Evolutionary conservation across 345 rosid genomes (phyloP), one percentile per base, ranked within the genome.

Genomic region (Brassica cretica): DNA sequence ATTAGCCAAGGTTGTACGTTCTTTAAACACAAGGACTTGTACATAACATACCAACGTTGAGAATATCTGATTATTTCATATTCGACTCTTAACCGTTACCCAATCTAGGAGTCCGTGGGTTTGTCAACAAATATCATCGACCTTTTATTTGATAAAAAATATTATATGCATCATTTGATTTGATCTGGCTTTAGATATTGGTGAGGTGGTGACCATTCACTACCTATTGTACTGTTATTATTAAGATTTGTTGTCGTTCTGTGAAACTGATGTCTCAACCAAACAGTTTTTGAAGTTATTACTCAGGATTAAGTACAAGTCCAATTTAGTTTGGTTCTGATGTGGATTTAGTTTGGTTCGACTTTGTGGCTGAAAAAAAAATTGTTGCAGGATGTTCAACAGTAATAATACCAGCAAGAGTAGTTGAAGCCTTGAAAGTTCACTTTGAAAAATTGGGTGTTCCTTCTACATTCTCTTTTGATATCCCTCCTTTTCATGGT

Each of bases 351-450:
- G 71, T 27, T 66, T n/a, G 12, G 29, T 69, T 58, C 46, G 70
- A 64, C 55, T 71, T 27, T 46, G 49, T 70, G 12, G 35, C 32
- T 72, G 66, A 63, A 33, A 5, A 35, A 41, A 61, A 0, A 21
- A 62, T 70, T 69, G 75, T 76, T 51, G 71, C 82, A 93, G 98
- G 94, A 11, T 84, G 93, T 73, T 84, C 98, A 8, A 87, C 89
- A 6, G 96, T 90, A 12, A 80, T 93, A 11, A 87, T 93, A 76
- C 98, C 98, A 30, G 91, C 93, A 61, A 88, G 88, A 85, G 98
- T 93, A 3, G 87, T 89, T 60, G 91, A 93, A 49, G 96, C 98
- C 77, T 74, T 93, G 61, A 87, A 85, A 69, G 86, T 84, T 72
- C 98, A 90, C 69, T 88, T 88, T 78, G 89, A 88, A 85, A 89